Percentiles rank a stretch among this genome's conserved stretches.
Evolutionary conservation across 176 grass and related monocot species (phyloP).

Genomic region (Rhynchospora breviuscula): DNA sequence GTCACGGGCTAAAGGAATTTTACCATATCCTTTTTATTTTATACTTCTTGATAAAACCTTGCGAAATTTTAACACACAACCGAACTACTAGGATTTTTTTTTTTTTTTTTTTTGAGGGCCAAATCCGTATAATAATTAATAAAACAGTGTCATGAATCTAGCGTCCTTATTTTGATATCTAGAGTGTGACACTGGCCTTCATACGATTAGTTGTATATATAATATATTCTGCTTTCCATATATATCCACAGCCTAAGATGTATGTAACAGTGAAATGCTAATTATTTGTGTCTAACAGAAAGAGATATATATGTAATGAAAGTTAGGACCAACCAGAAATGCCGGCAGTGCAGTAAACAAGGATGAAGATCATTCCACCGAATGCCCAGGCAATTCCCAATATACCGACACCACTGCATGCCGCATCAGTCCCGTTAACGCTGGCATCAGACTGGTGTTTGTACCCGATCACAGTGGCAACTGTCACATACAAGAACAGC

Average conservation of each 20-base stretch:
- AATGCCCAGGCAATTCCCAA: constrained; percentile 98
- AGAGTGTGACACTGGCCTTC: too few relatives aligned
- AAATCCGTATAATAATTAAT: background rate
- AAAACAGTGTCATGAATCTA: background rate
- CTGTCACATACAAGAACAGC: constrained; percentile 86
- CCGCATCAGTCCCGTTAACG: constrained; percentile 18
- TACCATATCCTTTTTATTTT: background rate
- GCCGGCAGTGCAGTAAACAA: constrained; percentile 98
- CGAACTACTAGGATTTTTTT: background rate
- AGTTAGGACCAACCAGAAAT: constrained; percentile 48
- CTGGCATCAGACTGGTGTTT: constrained; percentile 20
- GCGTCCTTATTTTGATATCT: too few relatives aligned
- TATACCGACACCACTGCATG: constrained; percentile 65
- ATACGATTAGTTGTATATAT: too few relatives aligned
- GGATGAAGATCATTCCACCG: constrained; percentile 98
- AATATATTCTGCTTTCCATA: too few relatives aligned
- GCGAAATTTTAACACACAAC: background rate
- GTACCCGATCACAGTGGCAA: constrained; percentile 87
- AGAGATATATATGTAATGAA: background rate
- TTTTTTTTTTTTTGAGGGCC: too few relatives aligned
- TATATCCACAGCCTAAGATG: too few relatives aligned
- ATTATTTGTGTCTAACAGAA: background rate
- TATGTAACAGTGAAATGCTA: background rate
- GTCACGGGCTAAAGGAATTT: background rate
- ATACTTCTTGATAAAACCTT: background rate